Percentiles rank a stretch among this genome's conserved stretches.
These are phyloP conservation scores for Trichoderma sp. DNA, from an alignment of 2,329 filamentous ascomycete species.

Conservation along the genomic window DNA sequence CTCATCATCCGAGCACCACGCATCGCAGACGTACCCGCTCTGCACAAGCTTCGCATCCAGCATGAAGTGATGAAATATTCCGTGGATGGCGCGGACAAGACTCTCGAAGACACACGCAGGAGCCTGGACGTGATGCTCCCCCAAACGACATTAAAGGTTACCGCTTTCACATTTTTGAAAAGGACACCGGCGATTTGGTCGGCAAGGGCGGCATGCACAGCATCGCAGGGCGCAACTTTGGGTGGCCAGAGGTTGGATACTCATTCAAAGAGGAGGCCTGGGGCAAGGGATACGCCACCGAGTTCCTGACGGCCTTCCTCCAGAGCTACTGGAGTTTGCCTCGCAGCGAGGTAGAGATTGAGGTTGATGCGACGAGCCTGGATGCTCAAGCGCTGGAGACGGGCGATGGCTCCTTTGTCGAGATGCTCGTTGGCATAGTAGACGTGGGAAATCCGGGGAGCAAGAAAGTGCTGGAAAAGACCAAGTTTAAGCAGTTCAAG, in stretches of 20 bases:
- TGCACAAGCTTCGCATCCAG: background rate
- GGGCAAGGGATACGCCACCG: slow-evolving; percentile 53
- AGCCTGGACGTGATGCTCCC: background rate
- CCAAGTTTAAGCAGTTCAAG: background rate
- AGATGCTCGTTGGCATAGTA: background rate
- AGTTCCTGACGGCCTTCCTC: slow-evolving; percentile 49
- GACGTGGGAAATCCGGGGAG: background rate
- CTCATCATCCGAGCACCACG: background rate
- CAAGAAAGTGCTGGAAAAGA: background rate
- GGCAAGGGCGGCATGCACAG: slow-evolving; percentile 9
- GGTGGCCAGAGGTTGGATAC: slow-evolving; percentile 58
- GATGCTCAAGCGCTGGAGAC: background rate
- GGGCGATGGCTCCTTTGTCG: background rate
- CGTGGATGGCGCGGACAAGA: background rate
- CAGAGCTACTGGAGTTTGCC: slow-evolving; percentile 45
- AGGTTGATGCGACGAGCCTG: slow-evolving; percentile 38
- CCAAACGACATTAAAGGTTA: background rate
- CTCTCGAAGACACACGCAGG: background rate
- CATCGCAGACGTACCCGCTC: slow-evolving; percentile 5
- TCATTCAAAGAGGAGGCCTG: slow-evolving; percentile 49
- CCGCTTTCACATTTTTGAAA: background rate
- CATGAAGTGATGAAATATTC: slow-evolving; percentile 3
- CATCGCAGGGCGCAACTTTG: slow-evolving; percentile 26
- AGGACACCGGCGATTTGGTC: background rate
- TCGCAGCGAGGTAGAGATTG: slow-evolving; percentile 39